Base-by-base conservation (phyloP, 2,329 filamentous ascomycete genomes). In the Colletotrichum euphorbiae region DNA sequence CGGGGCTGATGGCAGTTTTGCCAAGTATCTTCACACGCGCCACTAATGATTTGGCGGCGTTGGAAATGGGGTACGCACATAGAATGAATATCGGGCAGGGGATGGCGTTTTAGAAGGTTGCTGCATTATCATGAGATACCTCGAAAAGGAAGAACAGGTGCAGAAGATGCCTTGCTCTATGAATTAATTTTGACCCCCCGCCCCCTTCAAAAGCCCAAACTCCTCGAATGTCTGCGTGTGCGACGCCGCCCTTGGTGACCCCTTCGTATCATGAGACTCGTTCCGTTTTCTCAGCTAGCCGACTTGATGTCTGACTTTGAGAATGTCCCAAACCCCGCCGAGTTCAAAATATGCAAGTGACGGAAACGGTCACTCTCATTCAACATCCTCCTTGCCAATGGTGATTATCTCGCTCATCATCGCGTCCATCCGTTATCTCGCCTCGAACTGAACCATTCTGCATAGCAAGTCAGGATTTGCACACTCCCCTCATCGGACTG, bases 391-490 rank as follows among this genome's bases (percentile, higher is more conserved):
- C 9, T 17, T 24, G n/a, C 11, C 5, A 38, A 38, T 38, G 8
- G 11, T 38, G 3, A 38, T 6, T 12, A 7, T 38, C 36, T 38
- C 42, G 17, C 15, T 45, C 15, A 2, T 52, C 51, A 11, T 6
- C 56, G 19, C 43, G 28, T 24, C 33, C 28, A 19, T 28, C 12
- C 1, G 70, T 52, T 70, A 98, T 81, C 95, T 89, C 58, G 96
- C 96, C 85, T 99, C 94, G 76, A 99, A 98, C 82, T 99, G 96
- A 58, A 98, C 94, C 94, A 98, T 98, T 77, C 95, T 97, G 74
- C 62, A 55, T 46, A 13, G 17, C 62, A 21, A 21, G 63, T 78
- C 62, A 77, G 73, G 69, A 67, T 55, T n/a, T 15, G 19, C 38
- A 19, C 33, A 28, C 36, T 38, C 7, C 7, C 33, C n/a, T 36